Evolutionary conservation across 192 early-diverging fungal genomes (phyloP), one percentile per base, ranked within the genome.

Genomic region (Coemansia sp.): DNA sequence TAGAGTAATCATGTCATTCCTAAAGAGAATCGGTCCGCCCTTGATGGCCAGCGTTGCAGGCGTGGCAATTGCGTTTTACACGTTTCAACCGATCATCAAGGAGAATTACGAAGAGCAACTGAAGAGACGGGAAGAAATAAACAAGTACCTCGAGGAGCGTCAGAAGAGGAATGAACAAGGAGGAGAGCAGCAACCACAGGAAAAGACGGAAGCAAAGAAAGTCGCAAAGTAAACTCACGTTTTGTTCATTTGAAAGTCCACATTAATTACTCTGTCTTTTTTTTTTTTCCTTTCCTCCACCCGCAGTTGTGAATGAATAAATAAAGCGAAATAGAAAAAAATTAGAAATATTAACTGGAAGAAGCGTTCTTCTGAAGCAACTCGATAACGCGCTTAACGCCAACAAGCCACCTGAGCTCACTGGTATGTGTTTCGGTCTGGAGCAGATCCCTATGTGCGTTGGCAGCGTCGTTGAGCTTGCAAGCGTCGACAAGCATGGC

Each of bases 371-470:
- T 73, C 58, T 70, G 67, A 9, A 53, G 42, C 29, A 81, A 62
- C 38, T 82, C 80, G 25, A 82, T 70, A 7, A 74, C 34, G 13
- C 80, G 74, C 52, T 76, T 76, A n/a, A 82, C n/a, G 13, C 71
- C 80, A 20, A 82, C 66, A 35, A 82, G 74, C 80, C 80, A 82
- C 34, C 66, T 67, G 49, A 73, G 71, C 42, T 82, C 80, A 1
- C 57, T 17, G 14, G 76, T 75, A 25, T 71, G 58, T 1, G 49
- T 13, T 1, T 64, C 68, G 20, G 71, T 59, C 54, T 76, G 74
- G 63, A 76, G 64, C 45, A 76, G 63, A 9, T 59, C 59, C 11
- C 67, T 61, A 48, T 73, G 67, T 0, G 46, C 71, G 25, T 22
- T 56, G 19, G 62, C 54, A 13, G 76, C 76, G 7, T 70, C 71